Conservation (phyloP, 352 stramenopile genomes). For the Globisporangium abappressorium region DNA sequence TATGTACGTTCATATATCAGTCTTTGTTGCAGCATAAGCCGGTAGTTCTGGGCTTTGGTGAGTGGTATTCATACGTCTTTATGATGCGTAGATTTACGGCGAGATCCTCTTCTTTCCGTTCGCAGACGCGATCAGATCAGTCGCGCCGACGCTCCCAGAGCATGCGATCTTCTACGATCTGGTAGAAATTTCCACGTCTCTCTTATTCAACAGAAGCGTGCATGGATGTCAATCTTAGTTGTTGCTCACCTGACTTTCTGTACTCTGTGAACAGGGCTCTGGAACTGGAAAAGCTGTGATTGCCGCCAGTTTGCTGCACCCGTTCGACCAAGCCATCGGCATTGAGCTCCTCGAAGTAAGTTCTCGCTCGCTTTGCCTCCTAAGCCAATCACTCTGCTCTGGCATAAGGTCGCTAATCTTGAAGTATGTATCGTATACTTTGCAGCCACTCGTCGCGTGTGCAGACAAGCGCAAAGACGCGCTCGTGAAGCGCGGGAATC, state of each 20-base stretch:
- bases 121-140: conserved; percentile 62
- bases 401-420: neutral
- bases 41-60: neutral
- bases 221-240: neutral
- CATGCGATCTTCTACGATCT: conserved; percentile 83
- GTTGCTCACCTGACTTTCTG: neutral
- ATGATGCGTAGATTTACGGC: conserved; percentile 61
- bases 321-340: conserved; percentile 82
- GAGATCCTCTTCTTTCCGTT: conserved; percentile 87
- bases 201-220: neutral
- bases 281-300: conserved; percentile 80
- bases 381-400: neutral
- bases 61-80: neutral
- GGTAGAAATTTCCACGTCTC: conserved; percentile 23
- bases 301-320: conserved; percentile 67
- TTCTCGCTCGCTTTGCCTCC: neutral
- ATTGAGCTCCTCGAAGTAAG: conserved; percentile 73
- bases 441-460: conserved; percentile 66
- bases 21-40: no score
- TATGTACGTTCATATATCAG: conserved; percentile 38
- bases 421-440: neutral
- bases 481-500: conserved; percentile 35
- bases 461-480: conserved; percentile 67
- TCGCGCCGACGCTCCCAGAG: conserved; percentile 59
- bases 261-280: conserved; percentile 46